phyloP scores from a whole-genome alignment of 495 filamentous ascomycete species.

The Penicillium parvum region DNA sequence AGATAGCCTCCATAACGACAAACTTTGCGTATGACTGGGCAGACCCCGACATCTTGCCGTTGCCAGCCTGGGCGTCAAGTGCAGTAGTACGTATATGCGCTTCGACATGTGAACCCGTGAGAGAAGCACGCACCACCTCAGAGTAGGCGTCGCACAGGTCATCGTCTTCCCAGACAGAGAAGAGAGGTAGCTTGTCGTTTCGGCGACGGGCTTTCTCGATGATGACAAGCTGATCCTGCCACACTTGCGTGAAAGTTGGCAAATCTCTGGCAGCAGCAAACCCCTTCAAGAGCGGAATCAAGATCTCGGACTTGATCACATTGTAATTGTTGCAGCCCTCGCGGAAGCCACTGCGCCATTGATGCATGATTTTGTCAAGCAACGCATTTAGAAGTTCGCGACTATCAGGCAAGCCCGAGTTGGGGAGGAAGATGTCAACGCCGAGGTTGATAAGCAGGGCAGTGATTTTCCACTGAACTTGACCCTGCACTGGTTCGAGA shows the following conservation, averaged over 20 bases:
- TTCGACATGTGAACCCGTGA: conserved; percentile 27
- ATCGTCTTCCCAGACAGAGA: conserved; percentile 59
- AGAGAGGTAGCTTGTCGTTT: conserved; percentile 23
- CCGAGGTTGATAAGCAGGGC: conserved; percentile 60
- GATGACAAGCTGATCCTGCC: conserved; percentile 56
- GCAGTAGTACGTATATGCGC: conserved; percentile 33
- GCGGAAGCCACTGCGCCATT: conserved; percentile 27
- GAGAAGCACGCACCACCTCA: conserved; percentile 34
- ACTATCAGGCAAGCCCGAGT: conserved; percentile 40
- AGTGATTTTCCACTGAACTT: conserved; percentile 59
- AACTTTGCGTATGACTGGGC: conserved; percentile 36
- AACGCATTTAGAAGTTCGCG: conserved; percentile 39
- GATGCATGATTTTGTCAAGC: conserved; percentile 35
- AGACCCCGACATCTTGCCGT: conserved; percentile 28
- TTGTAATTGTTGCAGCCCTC: conserved; percentile 18
- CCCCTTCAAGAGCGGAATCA: conserved; percentile 57
- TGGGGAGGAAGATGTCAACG: conserved; percentile 64
- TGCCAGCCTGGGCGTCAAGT: conserved; percentile 21
- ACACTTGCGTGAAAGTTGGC: conserved; percentile 59
- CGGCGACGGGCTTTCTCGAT: conserved; percentile 37
- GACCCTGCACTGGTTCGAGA: conserved; percentile 29
- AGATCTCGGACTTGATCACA: conserved; percentile 36
- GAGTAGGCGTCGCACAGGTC: conserved; percentile 45
- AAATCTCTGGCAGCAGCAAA: conserved; percentile 64
- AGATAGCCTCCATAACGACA: conserved; percentile 36